Evolutionary conservation across 768 basidiomycete genomes (phyloP), one percentile per base, ranked within the genome.

Genomic region (Kwoniella dendrophila): DNA sequence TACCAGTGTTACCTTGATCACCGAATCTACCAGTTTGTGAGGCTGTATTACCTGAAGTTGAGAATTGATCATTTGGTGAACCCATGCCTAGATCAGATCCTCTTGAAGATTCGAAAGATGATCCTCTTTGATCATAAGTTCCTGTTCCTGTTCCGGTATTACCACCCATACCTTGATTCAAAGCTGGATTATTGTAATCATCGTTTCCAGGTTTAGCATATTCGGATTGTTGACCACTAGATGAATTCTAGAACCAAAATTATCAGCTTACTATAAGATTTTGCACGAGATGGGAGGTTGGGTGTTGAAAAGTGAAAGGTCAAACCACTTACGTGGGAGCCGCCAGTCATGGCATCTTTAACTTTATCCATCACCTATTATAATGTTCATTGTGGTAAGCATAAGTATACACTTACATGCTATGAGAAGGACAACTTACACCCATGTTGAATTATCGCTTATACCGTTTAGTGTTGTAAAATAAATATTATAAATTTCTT

Each of bases 1-100:
- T 51, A 18, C 49, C 49, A 33, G 49, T 33, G 16, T 30, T 32
- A 51, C 26, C 49, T 26, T 26, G 26, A 7, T 30, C 49, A 3
- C 30, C 29, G 22, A 32, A 32, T 20, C 49, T 51, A 33, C 49
- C 49, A 8, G 49, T 51, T 18, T 51, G 32, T 33, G 20, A n/a
- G 6, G 16, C 49, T 26, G 32, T 14, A 33, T 20, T 20, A 36
- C 10, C 32, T 16, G n/a, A 22, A 48, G 12, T n/a, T 26, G 49
- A 33, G 32, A 33, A 51, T 7, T 14, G 32, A 26, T 51, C 32
- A 2, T 22, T 33, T 0, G 29, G 29, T n/a, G 49, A 51, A 33
- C 49, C 49, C 49, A 51, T 51, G 34, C 49, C 49, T n/a, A 33
- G 32, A 33, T 51, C 49, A 5, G 49, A 51, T 32, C 49, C 49